Percentiles rank a stretch among this genome's conserved stretches.
Conservation (phyloP, 2,329 filamentous ascomycete genomes). For the Monosporascus cannonballus region DNA sequence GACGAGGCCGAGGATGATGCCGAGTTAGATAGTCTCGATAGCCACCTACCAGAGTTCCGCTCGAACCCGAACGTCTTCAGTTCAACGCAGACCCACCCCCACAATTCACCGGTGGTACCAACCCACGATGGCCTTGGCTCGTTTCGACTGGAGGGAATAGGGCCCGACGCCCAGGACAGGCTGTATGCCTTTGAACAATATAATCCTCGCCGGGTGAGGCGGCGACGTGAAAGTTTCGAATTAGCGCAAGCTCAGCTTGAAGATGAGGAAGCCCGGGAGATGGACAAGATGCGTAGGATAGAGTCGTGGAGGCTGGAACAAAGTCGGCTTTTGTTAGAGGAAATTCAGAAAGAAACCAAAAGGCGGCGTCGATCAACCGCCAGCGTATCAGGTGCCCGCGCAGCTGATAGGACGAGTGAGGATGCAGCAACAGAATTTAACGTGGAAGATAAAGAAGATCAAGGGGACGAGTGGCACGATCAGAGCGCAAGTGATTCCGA, state of each 20-base stretch:
- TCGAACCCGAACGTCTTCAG: slow-evolving; percentile 44
- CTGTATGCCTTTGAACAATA: slow-evolving; percentile 84
- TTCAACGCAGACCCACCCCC: slow-evolving; percentile 40
- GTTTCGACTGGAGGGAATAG: slow-evolving; percentile 58
- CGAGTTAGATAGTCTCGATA: slow-evolving; percentile 89
- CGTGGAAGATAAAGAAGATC: slow-evolving; percentile 28
- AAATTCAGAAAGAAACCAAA: slow-evolving; percentile 81
- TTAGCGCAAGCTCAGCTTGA: slow-evolving; percentile 45
- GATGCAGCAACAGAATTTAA: slow-evolving; percentile 23
- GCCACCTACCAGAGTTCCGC: slow-evolving; percentile 83
- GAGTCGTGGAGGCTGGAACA: slow-evolving; percentile 91
- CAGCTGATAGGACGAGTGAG: slow-evolving; percentile 23
- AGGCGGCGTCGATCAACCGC: slow-evolving; percentile 47
- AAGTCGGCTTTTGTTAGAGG: slow-evolving; percentile 75
- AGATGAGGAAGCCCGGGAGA: slow-evolving; percentile 52
- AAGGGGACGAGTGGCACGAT: slow-evolving; percentile 44
- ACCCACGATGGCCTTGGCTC: slow-evolving; percentile 87
- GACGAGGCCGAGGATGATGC: slow-evolving; percentile 56
- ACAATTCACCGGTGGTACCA: slow-evolving; percentile 69
- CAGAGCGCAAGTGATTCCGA: slow-evolving; percentile 37
- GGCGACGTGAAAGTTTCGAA: slow-evolving; percentile 47
- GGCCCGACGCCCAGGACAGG: slow-evolving; percentile 66
- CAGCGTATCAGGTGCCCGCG: slow-evolving; percentile 10
- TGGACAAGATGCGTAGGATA: slow-evolving; percentile 75
- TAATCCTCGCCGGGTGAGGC: slow-evolving; percentile 63